A percentile compares a stretch with the other conserved stretches of the same genome.
Conservation (phyloP, 2,329 filamentous ascomycete genomes). For the Gremmenia infestans region DNA sequence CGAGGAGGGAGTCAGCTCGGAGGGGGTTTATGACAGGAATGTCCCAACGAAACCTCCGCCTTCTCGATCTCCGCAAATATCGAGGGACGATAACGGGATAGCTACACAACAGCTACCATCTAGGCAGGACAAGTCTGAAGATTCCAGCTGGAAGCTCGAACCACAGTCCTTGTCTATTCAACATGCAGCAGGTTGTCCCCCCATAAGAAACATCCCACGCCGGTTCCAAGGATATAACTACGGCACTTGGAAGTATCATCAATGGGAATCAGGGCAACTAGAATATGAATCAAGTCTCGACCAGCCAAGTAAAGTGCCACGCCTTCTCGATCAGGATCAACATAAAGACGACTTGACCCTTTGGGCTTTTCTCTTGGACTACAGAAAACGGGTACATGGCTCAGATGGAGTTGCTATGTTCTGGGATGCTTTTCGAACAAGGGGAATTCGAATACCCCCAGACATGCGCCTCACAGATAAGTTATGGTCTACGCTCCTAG, state of each 20-base stretch:
- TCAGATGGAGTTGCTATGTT: slow-evolving; percentile 36
- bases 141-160: too few relatives aligned
- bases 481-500: slow-evolving; percentile 43
- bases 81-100: too few relatives aligned
- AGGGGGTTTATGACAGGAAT: too few relatives aligned
- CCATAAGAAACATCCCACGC: too few relatives aligned
- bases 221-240: background rate
- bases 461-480: slow-evolving; percentile 34
- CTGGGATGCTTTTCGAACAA: slow-evolving; percentile 37
- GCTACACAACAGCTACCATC: too few relatives aligned
- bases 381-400: slow-evolving; percentile 37
- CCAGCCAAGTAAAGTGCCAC: slow-evolving; percentile 7
- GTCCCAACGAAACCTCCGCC: too few relatives aligned
- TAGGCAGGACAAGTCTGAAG: too few relatives aligned
- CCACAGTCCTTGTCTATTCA: too few relatives aligned
- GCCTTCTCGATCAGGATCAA: slow-evolving; percentile 31
- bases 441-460: slow-evolving; percentile 36
- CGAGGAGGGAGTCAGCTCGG: too few relatives aligned
- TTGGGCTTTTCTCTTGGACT: slow-evolving; percentile 39
- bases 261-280: slow-evolving; percentile 18
- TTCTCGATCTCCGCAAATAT: too few relatives aligned
- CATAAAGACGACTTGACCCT: slow-evolving; percentile 30
- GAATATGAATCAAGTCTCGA: slow-evolving; percentile 31
- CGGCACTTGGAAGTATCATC: background rate
- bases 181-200: too few relatives aligned